phyloP scores from a whole-genome alignment of 2,329 filamentous ascomycete species.

The Pochonia chlamydosporia region DNA sequence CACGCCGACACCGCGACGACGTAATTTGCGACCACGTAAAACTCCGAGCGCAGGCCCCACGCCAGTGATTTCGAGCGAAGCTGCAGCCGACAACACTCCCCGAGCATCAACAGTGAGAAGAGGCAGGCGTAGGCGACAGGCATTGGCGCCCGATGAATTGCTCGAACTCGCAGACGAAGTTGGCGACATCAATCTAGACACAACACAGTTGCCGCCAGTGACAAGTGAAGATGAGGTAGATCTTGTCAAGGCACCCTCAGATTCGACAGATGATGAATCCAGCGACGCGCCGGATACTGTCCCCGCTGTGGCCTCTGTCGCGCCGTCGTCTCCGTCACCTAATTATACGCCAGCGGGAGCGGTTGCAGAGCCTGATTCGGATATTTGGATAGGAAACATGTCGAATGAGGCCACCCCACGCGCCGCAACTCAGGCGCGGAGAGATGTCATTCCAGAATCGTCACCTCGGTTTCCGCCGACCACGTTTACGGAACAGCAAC shows the following conservation, averaged over 20 bases:
- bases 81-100: constrained; percentile 13
- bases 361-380: constrained; percentile 25
- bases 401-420: constrained; percentile 32
- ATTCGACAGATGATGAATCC: constrained; percentile 6
- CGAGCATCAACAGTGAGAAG: constrained; percentile 11
- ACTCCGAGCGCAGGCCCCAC: constrained; percentile 19
- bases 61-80: constrained; percentile 13
- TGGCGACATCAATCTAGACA: constrained; percentile 11
- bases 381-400: constrained; percentile 40
- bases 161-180: constrained; percentile 18
- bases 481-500: background rate
- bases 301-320: background rate
- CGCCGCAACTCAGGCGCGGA: constrained; percentile 10
- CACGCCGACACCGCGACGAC: constrained; percentile 25
- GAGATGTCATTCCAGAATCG: constrained; percentile 3
- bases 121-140: constrained; percentile 16
- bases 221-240: constrained; percentile 22
- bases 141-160: constrained; percentile 20
- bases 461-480: constrained; percentile 9
- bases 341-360: constrained; percentile 5
- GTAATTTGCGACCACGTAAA: constrained; percentile 23
- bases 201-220: constrained; percentile 10
- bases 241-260: constrained; percentile 20
- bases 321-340: constrained; percentile 7
- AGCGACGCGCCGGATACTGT: background rate